Conservation (phyloP, 73 alveolate genomes). For the Tetrahymena elliotti region DNA sequence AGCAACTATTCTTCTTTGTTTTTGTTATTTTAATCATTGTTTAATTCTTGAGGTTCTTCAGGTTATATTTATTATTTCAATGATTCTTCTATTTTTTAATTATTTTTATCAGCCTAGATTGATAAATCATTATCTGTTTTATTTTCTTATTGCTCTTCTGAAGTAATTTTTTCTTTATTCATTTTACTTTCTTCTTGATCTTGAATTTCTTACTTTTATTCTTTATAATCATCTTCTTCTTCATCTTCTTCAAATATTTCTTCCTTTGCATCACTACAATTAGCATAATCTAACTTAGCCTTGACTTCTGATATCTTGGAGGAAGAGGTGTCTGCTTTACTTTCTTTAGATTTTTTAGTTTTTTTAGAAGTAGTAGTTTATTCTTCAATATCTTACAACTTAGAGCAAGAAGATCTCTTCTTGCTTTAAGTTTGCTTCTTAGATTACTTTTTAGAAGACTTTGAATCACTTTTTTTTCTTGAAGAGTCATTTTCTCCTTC, state of each 20-base stretch:
- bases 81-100: not conserved
- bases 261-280: not conserved
- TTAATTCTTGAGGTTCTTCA: not conserved
- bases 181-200: not conserved
- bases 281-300: not conserved
- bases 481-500: not conserved
- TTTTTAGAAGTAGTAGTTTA: not conserved
- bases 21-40: too few relatives aligned
- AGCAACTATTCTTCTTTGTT: not conserved
- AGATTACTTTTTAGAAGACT: not conserved
- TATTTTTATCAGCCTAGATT: not conserved
- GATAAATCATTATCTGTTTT: not conserved
- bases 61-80: too few relatives aligned
- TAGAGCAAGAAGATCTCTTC: not conserved
- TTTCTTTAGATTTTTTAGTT: not conserved
- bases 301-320: not conserved
- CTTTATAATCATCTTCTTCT: not conserved
- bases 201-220: not conserved
- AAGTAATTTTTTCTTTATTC: not conserved
- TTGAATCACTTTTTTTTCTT: not conserved
- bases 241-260: not conserved
- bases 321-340: not conserved
- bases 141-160: not conserved
- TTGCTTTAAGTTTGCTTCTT: not conserved
- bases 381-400: not conserved